phyloP scores from a whole-genome alignment of 208 protist species.

The Tritrichomonas foetus region DNA sequence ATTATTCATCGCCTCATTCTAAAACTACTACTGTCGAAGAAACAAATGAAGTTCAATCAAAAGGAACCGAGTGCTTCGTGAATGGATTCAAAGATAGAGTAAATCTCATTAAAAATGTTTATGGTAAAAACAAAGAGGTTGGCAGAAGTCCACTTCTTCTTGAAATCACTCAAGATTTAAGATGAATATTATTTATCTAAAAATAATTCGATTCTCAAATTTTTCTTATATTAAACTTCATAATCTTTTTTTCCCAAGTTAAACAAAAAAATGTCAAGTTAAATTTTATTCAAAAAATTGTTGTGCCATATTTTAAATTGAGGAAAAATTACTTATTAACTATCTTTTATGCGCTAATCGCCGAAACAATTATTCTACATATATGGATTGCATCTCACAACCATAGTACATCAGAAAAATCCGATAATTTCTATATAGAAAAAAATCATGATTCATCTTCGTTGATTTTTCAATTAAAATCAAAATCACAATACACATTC shows the following conservation, averaged over 20 bases:
- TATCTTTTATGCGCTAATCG: background rate
- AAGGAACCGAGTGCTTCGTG: too few relatives aligned
- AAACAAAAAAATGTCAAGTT: background rate
- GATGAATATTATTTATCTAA: too few relatives aligned
- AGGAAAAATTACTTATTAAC: background rate
- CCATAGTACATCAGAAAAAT: background rate
- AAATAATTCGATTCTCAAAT: background rate
- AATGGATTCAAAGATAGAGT: too few relatives aligned
- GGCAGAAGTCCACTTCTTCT: too few relatives aligned
- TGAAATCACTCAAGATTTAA: too few relatives aligned
- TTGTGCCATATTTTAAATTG: background rate
- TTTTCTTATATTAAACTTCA: background rate
- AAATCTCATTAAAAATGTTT: too few relatives aligned
- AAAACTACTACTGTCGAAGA: too few relatives aligned
- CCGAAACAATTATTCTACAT: background rate
- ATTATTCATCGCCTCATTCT: too few relatives aligned
- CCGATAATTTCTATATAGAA: background rate
- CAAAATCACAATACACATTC: background rate
- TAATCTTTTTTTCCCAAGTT: background rate
- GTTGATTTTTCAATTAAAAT: background rate
- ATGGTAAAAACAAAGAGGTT: too few relatives aligned
- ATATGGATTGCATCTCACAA: background rate
- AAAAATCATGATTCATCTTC: background rate
- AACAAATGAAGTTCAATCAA: too few relatives aligned
- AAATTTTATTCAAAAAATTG: background rate